Conservation (phyloP, 352 stramenopile genomes). For the Pelagophyceae sp. region DNA sequence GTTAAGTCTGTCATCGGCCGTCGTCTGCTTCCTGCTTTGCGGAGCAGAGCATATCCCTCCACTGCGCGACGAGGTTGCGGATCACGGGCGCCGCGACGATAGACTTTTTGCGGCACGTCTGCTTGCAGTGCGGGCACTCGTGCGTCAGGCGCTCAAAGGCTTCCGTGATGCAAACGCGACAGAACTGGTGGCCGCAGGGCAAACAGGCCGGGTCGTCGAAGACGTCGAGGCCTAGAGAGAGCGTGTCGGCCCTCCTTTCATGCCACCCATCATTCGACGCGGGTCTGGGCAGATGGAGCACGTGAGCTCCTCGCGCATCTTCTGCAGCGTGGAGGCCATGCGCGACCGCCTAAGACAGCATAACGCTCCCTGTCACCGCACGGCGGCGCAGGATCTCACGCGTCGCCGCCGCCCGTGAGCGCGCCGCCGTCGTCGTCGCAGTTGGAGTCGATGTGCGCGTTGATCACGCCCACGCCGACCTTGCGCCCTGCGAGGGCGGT, state of each 20-base stretch:
- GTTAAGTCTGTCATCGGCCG: too few relatives aligned
- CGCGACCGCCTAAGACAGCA: not conserved
- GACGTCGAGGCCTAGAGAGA: not conserved
- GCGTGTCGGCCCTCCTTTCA: not conserved
- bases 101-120: not conserved
- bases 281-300: not conserved
- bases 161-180: not conserved
- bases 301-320: not conserved
- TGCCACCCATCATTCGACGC: not conserved
- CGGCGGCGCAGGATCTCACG: too few relatives aligned
- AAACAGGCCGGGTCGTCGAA: slow-evolving; percentile 3
- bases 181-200: not conserved
- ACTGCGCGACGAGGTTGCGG: not conserved
- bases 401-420: not conserved
- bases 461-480: not conserved
- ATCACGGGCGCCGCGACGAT: not conserved
- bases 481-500: not conserved
- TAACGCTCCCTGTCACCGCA: too few relatives aligned
- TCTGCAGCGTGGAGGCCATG: not conserved
- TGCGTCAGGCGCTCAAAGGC: not conserved
- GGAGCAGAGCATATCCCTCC: not conserved
- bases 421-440: not conserved
- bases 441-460: not conserved
- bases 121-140: not conserved
- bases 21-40: too few relatives aligned